Evolutionary conservation across 441 rosid species (phyloP).

Genomic region (California macrophylla): DNA sequence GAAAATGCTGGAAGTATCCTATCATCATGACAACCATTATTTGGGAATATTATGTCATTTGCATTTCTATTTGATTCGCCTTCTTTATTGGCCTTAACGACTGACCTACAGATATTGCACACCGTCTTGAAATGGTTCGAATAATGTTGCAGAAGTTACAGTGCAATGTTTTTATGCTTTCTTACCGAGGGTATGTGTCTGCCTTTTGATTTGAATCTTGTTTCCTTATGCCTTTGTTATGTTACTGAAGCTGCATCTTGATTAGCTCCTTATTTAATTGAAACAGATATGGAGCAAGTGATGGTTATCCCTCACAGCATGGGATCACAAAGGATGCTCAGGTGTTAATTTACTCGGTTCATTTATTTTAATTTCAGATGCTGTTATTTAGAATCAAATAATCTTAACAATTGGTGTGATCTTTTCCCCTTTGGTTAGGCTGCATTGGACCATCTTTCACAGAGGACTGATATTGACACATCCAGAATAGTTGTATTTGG

Average conservation of each 20-base stretch:
- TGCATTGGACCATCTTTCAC: constrained; percentile 81
- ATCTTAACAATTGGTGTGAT: constrained; percentile 13
- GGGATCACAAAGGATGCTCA: constrained; percentile 87
- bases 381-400: constrained; percentile 8
- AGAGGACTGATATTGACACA: constrained; percentile 83
- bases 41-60: constrained; percentile 9
- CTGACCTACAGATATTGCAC: constrained; percentile 69
- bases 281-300: constrained; percentile 82
- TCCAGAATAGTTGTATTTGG: constrained; percentile 84
- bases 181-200: constrained; percentile 76
- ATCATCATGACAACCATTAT: constrained; percentile 8
- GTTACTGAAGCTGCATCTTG: background rate
- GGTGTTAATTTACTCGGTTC: constrained; percentile 35
- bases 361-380: constrained; percentile 6
- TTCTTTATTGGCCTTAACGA: constrained; percentile 36
- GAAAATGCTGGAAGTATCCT: constrained; percentile 99
- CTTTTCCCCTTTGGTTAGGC: constrained; percentile 43
- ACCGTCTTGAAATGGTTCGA: constrained; percentile 89
- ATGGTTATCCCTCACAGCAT: constrained; percentile 85
- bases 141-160: constrained; percentile 75
- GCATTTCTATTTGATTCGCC: background rate
- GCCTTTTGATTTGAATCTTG: constrained; percentile 11
- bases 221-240: background rate
- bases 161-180: constrained; percentile 96
- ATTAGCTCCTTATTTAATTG: constrained; percentile 23